Base-by-base conservation (phyloP, 495 filamentous ascomycete genomes). In the Lophiostoma macrostomum region DNA sequence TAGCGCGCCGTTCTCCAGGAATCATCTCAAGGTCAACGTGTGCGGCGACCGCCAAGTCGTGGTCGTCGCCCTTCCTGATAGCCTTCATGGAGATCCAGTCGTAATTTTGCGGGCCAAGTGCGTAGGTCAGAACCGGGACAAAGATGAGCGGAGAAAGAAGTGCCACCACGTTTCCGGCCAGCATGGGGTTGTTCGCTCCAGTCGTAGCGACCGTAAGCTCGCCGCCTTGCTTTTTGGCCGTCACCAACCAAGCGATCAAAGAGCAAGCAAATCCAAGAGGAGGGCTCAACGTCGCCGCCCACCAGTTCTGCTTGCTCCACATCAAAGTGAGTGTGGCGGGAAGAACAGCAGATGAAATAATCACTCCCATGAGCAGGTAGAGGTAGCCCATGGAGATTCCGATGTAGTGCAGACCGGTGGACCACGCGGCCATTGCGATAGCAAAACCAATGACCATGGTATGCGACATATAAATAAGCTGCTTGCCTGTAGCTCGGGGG, bases 301-400 rank as follows among this genome's bases (percentile, higher is more conserved):
- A 83, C 74, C 82, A 83, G 66, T 91, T 94, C 68, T 93, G 89
- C 6, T 81, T 78, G 56, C 81, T 83, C 90, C 90, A 95, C 50
- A 91, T 73, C 2, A 95, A 73, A 2, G 86, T 86, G 66, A 94
- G 76, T 0, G 86, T 81, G 0, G 90, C 90, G 0, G 90, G 90
- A 42, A 95, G 77, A 19, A 95, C 88, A 3, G 88, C 88, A 2
- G 85, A 81, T 2, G 85, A 89, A 56, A 95, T 91, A 56, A 95
- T 90, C 31, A 91, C 87, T 8, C 90, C 90, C 90, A 95, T 95
- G 56, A 95, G 80, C 20, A 95, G 74, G 67, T 95, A 91, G 14
- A 95, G 74, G 56, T 85, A 87, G 6, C 84, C 84, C 80, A 87
- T 85, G 29, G 78, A 79, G 40, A 86, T 81, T 19, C 63, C 63